A percentile compares a stretch with the other conserved stretches of the same genome.
phyloP scores from a whole-genome alignment of 352 stramenopile species.

The Phytopythium montanum region DNA sequence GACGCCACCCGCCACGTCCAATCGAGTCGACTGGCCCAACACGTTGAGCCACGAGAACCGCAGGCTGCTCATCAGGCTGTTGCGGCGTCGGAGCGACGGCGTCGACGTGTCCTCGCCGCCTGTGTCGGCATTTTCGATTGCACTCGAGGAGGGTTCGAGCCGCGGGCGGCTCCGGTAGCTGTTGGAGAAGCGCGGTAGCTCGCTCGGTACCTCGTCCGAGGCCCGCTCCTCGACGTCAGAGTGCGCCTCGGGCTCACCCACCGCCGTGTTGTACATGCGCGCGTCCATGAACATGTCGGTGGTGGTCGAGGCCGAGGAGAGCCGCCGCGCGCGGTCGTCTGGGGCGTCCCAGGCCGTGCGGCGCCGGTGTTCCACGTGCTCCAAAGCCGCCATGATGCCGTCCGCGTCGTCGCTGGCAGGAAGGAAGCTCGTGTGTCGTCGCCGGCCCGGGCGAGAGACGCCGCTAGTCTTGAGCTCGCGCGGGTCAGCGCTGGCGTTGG shows the following conservation, averaged over 20 bases:
- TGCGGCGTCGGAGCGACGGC: slow-evolving; percentile 15
- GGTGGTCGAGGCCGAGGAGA: slow-evolving; percentile 17
- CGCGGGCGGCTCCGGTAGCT: background rate
- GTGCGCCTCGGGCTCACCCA: slow-evolving; percentile 17
- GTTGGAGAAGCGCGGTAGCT: slow-evolving; percentile 5
- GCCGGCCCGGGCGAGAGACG: slow-evolving; percentile 1
- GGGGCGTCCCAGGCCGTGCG: slow-evolving; percentile 5
- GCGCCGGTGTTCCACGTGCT: slow-evolving; percentile 7
- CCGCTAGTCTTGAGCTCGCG: slow-evolving; percentile 9
- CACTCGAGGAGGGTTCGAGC: background rate
- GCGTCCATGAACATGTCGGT: slow-evolving; percentile 14
- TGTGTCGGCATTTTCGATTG: background rate
- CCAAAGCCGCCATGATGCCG: slow-evolving; percentile 1
- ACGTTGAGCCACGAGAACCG: slow-evolving; percentile 68
- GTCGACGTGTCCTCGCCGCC: background rate
- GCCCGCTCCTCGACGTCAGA: slow-evolving; percentile 9
- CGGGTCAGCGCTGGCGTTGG: background rate
- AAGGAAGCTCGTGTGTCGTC: slow-evolving; percentile 8
- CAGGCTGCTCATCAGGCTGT: slow-evolving; percentile 39
- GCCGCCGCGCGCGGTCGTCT: slow-evolving; percentile 10
- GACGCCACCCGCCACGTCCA: slow-evolving; percentile 24
- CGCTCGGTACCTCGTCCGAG: slow-evolving; percentile 26
- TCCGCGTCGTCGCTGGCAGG: slow-evolving; percentile 7
- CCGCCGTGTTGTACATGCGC: slow-evolving; percentile 20
- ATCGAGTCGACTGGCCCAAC: slow-evolving; percentile 42